Base-by-base conservation (phyloP, 2,329 filamentous ascomycete genomes). In the Colletotrichum sp. region DNA sequence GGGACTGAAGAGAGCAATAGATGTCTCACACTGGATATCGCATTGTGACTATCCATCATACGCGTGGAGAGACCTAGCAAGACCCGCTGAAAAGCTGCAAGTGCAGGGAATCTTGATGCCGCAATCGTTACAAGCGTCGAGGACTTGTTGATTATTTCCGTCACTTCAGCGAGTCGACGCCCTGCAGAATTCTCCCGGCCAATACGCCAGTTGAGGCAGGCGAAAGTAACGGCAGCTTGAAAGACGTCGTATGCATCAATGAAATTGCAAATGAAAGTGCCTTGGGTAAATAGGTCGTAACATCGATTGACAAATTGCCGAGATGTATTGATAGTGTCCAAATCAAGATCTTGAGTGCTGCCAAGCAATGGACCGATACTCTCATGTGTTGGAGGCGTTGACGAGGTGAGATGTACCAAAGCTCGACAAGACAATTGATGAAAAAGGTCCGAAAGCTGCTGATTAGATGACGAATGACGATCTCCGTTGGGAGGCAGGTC, bases 221-320 rank as follows among this genome's bases (percentile, higher is more conserved):
- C 49, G 34, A 32, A 69, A 16, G 68, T 39, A 15, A 77, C 68
- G 10, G 39, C 75, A 24, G 71, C 75, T 26, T 74, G 72, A 8
- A 77, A 63, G 12, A 71, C 49, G 12, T 75, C 67, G 8, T 77
- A 77, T 5, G 71, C 75, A n/a, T 77, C 71, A 30, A 77, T 30
- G 32, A 77, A 75, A 9, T n/a, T 67, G 18, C 66, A 62, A 3
- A 52, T n/a, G 13, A 67, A 71, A 6, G 18, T 28, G 2, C 71
- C 71, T 10, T 39, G 21, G 4, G 28, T 39, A n/a, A 62, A 71
- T 24, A 26, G 28, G 15, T 59, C 44, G 34, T 77, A 75, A 13
- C 28, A 36, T 12, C 32, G 30, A 18, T 34, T 44, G 55, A 77
- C 64, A n/a, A 77, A 66, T 6, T 67, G 62, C 7, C 52, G 44